Percentiles rank a stretch among this genome's conserved stretches.
Conservation (phyloP, 768 basidiomycete species). For the Lactarius pseudohatsudake region DNA sequence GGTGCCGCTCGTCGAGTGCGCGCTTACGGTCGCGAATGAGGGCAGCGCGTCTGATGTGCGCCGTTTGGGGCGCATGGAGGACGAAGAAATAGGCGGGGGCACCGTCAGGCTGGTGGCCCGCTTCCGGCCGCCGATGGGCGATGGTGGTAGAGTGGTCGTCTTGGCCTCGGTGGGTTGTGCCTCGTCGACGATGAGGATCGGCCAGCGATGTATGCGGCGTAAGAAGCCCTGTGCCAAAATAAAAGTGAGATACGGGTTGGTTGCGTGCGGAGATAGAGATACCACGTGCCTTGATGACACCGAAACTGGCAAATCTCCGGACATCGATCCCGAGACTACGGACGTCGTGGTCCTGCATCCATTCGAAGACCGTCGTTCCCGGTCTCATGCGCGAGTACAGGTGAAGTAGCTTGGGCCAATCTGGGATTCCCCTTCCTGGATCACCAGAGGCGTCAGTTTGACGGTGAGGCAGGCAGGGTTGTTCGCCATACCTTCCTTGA, state of each 20-base stretch:
- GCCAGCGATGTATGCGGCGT: conserved; percentile 91
- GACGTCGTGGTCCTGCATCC: conserved; percentile 80
- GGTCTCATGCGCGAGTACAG: conserved; percentile 86
- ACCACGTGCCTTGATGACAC: conserved; percentile 80
- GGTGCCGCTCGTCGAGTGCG: conserved; percentile 18
- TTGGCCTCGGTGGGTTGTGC: conserved; percentile 4
- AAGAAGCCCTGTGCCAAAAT: conserved; percentile 68
- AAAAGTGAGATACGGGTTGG: not conserved
- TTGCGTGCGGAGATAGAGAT: not conserved
- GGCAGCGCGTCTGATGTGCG: conserved; percentile 21
- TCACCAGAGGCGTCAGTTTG: conserved; percentile 8
- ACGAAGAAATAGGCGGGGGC: not conserved
- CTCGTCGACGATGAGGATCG: conserved; percentile 54
- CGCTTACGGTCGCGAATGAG: conserved; percentile 14
- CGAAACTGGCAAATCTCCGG: conserved; percentile 94
- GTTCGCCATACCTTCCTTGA: conserved; percentile 56
- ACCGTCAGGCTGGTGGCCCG: conserved; percentile 28
- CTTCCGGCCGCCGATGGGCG: conserved; percentile 26
- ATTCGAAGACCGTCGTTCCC: conserved; percentile 80
- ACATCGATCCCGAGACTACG: conserved; percentile 79
- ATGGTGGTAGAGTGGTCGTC: conserved; percentile 24
- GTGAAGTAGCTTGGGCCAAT: conserved; percentile 85
- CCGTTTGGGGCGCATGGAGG: conserved; percentile 9
- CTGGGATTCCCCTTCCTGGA: conserved; percentile 58
- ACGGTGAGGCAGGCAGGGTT: conserved; percentile 5